A percentile compares a stretch with the other conserved stretches of the same genome.
Evolutionary conservation across 1,284 basidiomycete species (phyloP).

Genomic region (Cystobasidiaceae sp.): DNA sequence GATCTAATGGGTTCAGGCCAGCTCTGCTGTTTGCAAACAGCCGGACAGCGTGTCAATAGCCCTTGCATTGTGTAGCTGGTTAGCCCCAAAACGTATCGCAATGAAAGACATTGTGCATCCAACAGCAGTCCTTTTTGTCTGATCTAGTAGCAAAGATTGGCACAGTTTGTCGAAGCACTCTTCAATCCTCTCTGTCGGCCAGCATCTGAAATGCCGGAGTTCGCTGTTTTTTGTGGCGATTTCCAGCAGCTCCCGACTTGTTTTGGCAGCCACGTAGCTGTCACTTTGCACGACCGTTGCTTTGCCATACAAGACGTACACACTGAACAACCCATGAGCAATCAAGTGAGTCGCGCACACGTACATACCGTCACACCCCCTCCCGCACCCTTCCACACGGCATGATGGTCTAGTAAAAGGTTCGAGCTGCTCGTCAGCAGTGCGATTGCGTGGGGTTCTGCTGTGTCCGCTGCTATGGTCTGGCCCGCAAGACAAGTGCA

Average conservation of each 20-base stretch:
- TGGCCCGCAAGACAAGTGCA: no score
- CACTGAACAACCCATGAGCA: background rate
- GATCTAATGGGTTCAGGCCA: background rate
- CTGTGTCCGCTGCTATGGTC: no score
- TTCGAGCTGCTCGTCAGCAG: conserved; percentile 14
- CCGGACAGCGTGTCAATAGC: background rate
- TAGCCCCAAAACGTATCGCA: background rate
- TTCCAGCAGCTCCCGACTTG: background rate
- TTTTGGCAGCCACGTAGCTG: background rate
- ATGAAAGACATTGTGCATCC: no score
- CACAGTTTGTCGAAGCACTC: no score
- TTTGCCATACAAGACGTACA: background rate
- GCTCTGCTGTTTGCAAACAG: no score
- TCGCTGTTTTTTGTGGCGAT: background rate
- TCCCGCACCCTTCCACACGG: background rate
- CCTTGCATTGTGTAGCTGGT: background rate
- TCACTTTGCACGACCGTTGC: background rate
- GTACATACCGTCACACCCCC: background rate
- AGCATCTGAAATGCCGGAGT: no score
- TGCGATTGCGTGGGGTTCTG: no score
- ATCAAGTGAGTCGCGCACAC: background rate
- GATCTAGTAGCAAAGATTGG: no score
- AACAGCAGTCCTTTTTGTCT: no score
- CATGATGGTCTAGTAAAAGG: conserved; percentile 31
- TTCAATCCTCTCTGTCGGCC: no score